Evolutionary conservation across 352 stramenopile genomes (phyloP).

Genomic region (Phytophthora parvispora): DNA sequence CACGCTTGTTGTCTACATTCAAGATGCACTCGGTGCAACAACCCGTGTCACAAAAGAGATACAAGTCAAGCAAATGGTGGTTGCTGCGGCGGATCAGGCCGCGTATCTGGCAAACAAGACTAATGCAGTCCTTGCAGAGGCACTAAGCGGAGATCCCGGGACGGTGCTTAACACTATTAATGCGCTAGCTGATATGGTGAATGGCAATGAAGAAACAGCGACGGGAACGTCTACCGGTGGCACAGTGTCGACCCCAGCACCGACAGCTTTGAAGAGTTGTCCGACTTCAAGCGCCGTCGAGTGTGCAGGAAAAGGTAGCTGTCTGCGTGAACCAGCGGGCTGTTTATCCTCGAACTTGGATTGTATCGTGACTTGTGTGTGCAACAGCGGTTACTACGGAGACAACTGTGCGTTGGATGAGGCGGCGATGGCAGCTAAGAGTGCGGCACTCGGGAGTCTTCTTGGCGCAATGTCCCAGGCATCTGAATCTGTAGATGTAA

Average conservation of each 20-base stretch:
- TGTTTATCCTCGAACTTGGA: constrained; percentile 63
- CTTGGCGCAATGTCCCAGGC: constrained; percentile 70
- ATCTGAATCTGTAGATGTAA: constrained; percentile 55
- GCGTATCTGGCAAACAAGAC: constrained; percentile 72
- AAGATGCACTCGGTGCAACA: constrained; percentile 60
- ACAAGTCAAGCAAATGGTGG: constrained; percentile 50
- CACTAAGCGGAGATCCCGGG: constrained; percentile 61
- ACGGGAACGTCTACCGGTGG: constrained; percentile 24
- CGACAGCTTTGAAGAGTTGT: constrained; percentile 60
- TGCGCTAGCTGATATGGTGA: constrained; percentile 72
- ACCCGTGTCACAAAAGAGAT: constrained; percentile 65
- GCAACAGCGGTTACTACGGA: constrained; percentile 56
- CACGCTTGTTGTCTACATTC: constrained; percentile 71
- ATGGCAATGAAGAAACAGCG: constrained; percentile 51
- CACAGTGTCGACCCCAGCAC: constrained; percentile 20
- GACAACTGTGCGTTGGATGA: constrained; percentile 71
- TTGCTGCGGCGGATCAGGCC: constrained; percentile 52
- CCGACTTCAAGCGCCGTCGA: constrained; percentile 46
- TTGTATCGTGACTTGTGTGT: constrained; percentile 63
- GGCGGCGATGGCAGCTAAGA: constrained; percentile 62
- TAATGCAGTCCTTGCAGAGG: constrained; percentile 52
- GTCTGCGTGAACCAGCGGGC: constrained; percentile 45
- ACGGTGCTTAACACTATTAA: constrained; percentile 75
- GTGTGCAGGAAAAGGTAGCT: constrained; percentile 61
- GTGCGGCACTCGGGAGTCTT: constrained; percentile 54